A percentile compares a stretch with the other conserved stretches of the same genome.
Evolutionary conservation across 176 grass and related monocot genomes (phyloP).

Genomic region (Eremochloa ophiuroides): DNA sequence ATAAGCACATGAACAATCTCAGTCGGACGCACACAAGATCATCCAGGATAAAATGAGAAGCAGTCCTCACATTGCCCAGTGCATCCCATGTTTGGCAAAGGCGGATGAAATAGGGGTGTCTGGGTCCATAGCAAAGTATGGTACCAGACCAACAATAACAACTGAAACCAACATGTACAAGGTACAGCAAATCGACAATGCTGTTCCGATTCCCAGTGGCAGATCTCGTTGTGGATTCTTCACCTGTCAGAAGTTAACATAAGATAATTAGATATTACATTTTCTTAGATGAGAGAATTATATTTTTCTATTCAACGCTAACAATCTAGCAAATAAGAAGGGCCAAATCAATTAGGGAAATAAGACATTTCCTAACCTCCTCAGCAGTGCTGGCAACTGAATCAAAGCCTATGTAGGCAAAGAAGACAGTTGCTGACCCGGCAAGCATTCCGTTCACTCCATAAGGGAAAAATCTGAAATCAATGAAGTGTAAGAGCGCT

Average conservation of each 20-base stretch:
- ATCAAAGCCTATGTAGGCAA: constrained; percentile 86
- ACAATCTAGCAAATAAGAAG: background rate
- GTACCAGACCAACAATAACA: constrained; percentile 80
- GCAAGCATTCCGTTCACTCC: constrained; percentile 75
- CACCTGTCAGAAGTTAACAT: constrained; percentile 39
- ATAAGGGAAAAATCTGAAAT: constrained; percentile 63
- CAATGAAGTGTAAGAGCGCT: background rate
- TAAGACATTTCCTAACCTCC: constrained; percentile 40
- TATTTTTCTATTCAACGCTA: background rate
- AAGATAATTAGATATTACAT: background rate
- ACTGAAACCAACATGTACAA: constrained; percentile 80
- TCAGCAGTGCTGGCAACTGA: constrained; percentile 79
- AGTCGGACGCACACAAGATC: background rate
- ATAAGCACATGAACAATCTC: background rate
- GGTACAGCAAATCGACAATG: constrained; percentile 58
- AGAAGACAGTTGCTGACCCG: constrained; percentile 80
- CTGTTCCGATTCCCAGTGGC: constrained; percentile 58
- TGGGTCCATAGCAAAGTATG: constrained; percentile 84
- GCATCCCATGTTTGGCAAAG: constrained; percentile 62
- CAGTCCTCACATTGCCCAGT: constrained; percentile 61
- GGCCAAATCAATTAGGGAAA: background rate
- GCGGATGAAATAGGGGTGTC: constrained; percentile 83
- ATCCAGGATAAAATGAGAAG: constrained; percentile 5
- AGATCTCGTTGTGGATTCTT: constrained; percentile 80
- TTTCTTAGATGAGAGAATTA: background rate